Conservation (phyloP, 139 green algal species). For the Ulvella scutata region DNA sequence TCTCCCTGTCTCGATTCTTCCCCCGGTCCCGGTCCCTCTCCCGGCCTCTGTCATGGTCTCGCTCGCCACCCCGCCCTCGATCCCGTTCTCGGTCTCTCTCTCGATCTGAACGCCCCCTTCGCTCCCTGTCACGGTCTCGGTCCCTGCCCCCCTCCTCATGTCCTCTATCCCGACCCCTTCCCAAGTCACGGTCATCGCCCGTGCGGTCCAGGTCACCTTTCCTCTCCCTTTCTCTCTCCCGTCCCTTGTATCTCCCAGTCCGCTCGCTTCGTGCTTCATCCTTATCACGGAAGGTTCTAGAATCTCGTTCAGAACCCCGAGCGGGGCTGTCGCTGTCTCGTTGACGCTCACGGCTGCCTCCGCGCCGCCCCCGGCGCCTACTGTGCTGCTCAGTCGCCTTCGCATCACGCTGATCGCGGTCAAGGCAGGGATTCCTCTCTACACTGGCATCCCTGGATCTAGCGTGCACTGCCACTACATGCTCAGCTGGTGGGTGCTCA, state of each 20-base stretch:
- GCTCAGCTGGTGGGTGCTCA: no score
- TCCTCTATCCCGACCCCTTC: no score
- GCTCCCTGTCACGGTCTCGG: not conserved
- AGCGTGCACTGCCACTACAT: no score
- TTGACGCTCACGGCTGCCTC: no score
- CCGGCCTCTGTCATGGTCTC: not conserved
- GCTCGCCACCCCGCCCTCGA: not conserved
- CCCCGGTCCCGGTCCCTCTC: not conserved
- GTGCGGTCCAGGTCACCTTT: not conserved
- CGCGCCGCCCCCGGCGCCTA: no score
- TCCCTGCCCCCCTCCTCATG: not conserved
- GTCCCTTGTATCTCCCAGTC: not conserved
- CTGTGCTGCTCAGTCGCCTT: no score
- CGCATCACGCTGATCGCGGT: no score
- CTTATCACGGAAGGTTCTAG: not conserved
- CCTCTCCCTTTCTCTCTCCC: not conserved
- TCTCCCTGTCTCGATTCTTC: not conserved
- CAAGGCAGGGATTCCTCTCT: no score
- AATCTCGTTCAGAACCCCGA: no score
- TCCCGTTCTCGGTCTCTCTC: not conserved
- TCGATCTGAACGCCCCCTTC: not conserved
- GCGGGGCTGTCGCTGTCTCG: no score
- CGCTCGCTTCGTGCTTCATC: not conserved
- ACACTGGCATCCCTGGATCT: no score
- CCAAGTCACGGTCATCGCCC: not conserved